Evolutionary conservation across 352 stramenopile genomes (phyloP), one percentile per base, ranked within the genome.

Genomic region (Thalassiosira pacifica): DNA sequence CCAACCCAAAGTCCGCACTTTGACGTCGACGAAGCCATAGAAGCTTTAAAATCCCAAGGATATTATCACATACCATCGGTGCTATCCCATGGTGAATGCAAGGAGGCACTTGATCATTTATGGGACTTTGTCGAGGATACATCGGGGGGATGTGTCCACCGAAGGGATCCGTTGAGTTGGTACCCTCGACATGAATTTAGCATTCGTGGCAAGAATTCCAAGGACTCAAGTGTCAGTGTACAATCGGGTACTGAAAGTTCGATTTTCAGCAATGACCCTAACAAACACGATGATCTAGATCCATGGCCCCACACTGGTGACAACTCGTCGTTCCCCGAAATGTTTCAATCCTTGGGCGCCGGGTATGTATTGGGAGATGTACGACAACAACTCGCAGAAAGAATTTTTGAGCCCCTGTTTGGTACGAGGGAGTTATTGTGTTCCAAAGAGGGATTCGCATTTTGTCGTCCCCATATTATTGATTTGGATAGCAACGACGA

Each of bases 401-500:
- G 82, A 52, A 42, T 93, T 52, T 93, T 91, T 87, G 45, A 90
- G 68, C 88, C 79, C 24, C 73, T 94, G 0, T 91, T 82, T 75
- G 78, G 79, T 37, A 93, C 88, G 9, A 42, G 48, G 48, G 66
- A 90, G 34, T 80, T 94, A 13, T 59, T 89, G 45, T 87, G 29
- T 67, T 91, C 82, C 6, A 92, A 93, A 60, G 90, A 94, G 71
- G 90, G 90, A 40, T 94, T 94, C 72, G 76, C 74, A 26, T 90
- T 92, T 79, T 45, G 67, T 66, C 59, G 81, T 67, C 83, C 85
- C 8, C 75, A 76, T 69, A 72, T 85, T 52, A 63, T 85, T 55
- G 69, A 88, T 72, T 59, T 82, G 37, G 29, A 77, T n/a, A 45
- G 70, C 16, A 31, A 66, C 52, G 19, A 52, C 18, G 16, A 45